Percentiles rank a stretch among this genome's conserved stretches.
These are phyloP conservation scores for Erythrobasidium hasegawianum DNA, from an alignment of 1,284 basidiomycete species.

Conservation along the genomic window DNA sequence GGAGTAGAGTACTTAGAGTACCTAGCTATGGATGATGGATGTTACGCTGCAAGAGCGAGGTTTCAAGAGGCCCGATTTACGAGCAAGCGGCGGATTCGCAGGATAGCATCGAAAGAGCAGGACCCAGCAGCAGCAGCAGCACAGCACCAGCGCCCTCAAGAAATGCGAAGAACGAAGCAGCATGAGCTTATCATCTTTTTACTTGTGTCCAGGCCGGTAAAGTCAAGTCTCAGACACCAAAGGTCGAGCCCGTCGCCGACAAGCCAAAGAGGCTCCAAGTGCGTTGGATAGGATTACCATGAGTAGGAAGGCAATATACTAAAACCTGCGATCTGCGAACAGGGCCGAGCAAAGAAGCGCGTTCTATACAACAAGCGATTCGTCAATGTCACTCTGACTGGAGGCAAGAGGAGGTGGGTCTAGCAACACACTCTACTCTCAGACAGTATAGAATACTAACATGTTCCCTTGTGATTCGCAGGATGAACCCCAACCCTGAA, in stretches of 20 bases:
- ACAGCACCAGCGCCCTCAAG: background rate
- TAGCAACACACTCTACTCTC: too few relatives aligned
- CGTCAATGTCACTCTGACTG: slow-evolving; percentile 32
- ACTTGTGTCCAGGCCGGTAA: slow-evolving; percentile 65
- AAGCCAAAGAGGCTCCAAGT: slow-evolving; percentile 37
- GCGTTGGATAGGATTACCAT: background rate
- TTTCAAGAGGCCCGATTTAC: too few relatives aligned
- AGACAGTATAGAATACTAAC: background rate
- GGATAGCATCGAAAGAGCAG: too few relatives aligned
- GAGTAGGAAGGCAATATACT: background rate
- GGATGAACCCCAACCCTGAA: slow-evolving; percentile 1
- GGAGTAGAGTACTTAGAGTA: too few relatives aligned
- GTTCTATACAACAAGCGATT: slow-evolving; percentile 37
- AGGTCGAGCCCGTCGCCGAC: slow-evolving; percentile 50
- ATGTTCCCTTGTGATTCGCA: background rate
- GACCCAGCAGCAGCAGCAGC: background rate
- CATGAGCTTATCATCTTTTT: slow-evolving; percentile 2
- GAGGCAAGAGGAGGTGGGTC: slow-evolving; percentile 21
- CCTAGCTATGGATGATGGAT: too few relatives aligned
- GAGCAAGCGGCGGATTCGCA: too few relatives aligned
- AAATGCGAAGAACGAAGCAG: background rate
- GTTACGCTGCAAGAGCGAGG: too few relatives aligned
- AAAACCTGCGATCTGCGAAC: background rate
- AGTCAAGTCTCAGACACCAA: slow-evolving; percentile 96
- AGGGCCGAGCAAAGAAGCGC: slow-evolving; percentile 34